Conservation (phyloP, 768 basidiomycete species). For the Serpula lacrymans region DNA sequence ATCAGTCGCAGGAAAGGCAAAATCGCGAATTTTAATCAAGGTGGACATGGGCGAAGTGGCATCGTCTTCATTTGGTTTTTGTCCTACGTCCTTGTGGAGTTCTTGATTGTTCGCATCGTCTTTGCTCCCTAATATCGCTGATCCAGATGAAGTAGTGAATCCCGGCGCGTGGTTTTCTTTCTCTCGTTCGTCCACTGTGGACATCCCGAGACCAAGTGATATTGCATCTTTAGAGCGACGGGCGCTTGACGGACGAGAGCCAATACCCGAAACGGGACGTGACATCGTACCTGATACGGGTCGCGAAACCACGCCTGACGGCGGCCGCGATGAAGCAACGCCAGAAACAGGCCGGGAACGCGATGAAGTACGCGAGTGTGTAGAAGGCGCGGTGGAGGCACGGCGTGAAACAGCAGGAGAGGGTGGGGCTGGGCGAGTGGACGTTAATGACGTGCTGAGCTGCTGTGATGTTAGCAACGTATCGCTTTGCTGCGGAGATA, state of each 20-base stretch:
- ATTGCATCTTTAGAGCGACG: slow-evolving; percentile 14
- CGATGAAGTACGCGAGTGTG: slow-evolving; percentile 22
- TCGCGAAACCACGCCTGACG: slow-evolving; percentile 8
- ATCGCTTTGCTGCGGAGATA: too few relatives aligned
- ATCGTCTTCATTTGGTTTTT: background rate
- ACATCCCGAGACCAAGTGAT: slow-evolving; percentile 12
- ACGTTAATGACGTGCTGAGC: slow-evolving; percentile 33
- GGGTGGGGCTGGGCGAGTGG: slow-evolving; percentile 58
- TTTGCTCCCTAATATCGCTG: too few relatives aligned
- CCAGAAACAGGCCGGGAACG: slow-evolving; percentile 19
- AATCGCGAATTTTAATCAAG: slow-evolving; percentile 49
- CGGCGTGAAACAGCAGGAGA: slow-evolving; percentile 52
- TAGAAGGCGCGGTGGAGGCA: slow-evolving; percentile 31
- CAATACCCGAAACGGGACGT: slow-evolving; percentile 11
- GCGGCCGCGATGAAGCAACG: slow-evolving; percentile 17
- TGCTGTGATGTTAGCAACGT: slow-evolving; percentile 9
- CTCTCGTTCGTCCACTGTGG: slow-evolving; percentile 11
- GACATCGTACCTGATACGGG: background rate
- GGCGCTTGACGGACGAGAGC: slow-evolving; percentile 16
- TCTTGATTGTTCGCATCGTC: background rate
- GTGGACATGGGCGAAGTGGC: background rate
- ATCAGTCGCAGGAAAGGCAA: slow-evolving; percentile 40
- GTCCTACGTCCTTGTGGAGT: too few relatives aligned
- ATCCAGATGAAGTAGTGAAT: too few relatives aligned
- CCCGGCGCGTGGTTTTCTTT: slow-evolving; percentile 1